Base-by-base conservation (phyloP, 2,329 filamentous ascomycete genomes). In the Phaeosphaeriaceae sp. region DNA sequence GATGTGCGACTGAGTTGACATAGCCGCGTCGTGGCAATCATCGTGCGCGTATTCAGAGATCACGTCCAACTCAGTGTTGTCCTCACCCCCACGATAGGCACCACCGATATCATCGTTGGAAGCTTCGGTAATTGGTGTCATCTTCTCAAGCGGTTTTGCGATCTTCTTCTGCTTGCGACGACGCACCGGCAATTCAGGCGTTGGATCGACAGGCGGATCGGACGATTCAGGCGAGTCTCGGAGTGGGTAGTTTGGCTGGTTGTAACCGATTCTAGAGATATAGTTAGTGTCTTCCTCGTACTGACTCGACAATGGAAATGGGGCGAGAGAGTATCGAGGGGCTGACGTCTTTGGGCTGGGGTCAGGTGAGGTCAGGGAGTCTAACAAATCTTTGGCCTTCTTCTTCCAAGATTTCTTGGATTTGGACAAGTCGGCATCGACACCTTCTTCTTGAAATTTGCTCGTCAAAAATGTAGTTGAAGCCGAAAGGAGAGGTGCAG, bases 91-190 rank as follows among this genome's bases (percentile, higher is more conserved):
- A 20, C 46, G 45, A n/a, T 56, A 58, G 4, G 37, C 43, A 17
- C 43, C 29, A 9, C 46, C 46, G 13, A 60, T 38, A 18, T 56
- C 54, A n/a, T 61, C 62, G 32, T 50, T 39, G 12, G 61, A 62
- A 13, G 49, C 42, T 43, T 67, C 64, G 12, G 56, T 66, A 42
- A 67, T 67, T 8, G 64, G 58, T 3, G 63, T 44, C 63, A 67
- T 64, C 7, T 42, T 46, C 20, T 65, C 45, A 3, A 67, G 41
- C 8, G 42, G 18, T 26, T 26, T 26, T 8, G 23, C 23, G 11
- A 26, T 26, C 23, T 26, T 26, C 23, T 26, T 26, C 23, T 26
- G 23, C 23, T 26, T 26, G 6, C 23, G 23, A 26, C 11, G 23
- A 26, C 23, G 23, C 23, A 26, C 6, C 11, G 23, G 23, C 23